phyloP scores from a whole-genome alignment of 78 protist species.

The Salpingoeca rosetta region DNA sequence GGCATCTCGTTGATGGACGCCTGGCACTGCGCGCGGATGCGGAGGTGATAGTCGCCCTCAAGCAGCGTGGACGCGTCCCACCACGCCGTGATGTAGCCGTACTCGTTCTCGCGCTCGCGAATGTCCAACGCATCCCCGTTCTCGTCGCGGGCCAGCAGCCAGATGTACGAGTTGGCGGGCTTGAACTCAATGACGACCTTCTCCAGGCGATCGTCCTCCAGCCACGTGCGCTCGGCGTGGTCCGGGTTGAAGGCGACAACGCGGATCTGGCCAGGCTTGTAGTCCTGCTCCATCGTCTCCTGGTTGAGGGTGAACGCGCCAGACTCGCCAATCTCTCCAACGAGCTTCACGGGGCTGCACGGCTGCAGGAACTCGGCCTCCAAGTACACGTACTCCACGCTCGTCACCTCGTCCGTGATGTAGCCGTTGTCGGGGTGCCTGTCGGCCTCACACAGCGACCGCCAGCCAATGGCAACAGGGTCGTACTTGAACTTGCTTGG shows the following conservation, averaged over 20 bases:
- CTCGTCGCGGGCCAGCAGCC: not conserved
- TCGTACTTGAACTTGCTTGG: too few species aligned
- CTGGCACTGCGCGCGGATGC: not conserved
- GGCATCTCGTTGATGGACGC: not conserved
- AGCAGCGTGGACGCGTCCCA: not conserved
- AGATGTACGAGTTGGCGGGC: not conserved
- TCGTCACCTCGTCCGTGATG: too few species aligned
- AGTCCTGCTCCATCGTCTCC: too few species aligned
- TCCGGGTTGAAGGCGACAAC: not conserved
- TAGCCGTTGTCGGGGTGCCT: too few species aligned
- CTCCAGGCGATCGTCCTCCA: not conserved
- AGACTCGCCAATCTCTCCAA: not conserved
- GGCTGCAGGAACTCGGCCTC: not conserved
- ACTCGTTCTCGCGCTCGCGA: not conserved
- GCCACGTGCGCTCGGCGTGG: not conserved
- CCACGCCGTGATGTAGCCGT: not conserved
- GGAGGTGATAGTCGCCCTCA: not conserved
- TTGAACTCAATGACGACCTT: not conserved
- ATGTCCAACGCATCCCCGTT: not conserved
- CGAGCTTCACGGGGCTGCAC: not conserved
- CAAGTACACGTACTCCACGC: too few species aligned
- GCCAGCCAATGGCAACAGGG: too few species aligned
- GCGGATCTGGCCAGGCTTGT: not conserved
- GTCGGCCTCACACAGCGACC: too few species aligned
- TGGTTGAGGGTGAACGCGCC: not conserved